Base-by-base conservation (phyloP, 306 rosid genomes). In the Leucaena leucocephala region DNA sequence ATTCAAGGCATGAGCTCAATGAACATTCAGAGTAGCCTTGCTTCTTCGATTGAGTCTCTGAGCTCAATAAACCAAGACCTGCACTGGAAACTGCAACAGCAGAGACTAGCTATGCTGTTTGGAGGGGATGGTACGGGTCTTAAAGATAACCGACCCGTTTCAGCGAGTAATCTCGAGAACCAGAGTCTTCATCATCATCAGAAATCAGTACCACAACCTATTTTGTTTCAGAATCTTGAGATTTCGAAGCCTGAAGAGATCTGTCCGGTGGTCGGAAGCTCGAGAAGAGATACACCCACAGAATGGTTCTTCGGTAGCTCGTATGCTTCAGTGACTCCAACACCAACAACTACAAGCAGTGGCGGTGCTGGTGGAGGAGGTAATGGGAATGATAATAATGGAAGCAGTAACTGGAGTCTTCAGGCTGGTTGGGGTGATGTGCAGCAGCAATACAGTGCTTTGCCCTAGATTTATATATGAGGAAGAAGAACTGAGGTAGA, bases 51-150 rank as follows among this genome's bases (percentile, higher is more conserved):
- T 55, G 98, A 95, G 66, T 95, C 98, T 1, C 82, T 95, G 85
- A 95, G 98, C 68, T 91, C 91, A 11, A 84, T 95, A 35, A 95
- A 95, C 86, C 98, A 92, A 82, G 97, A 95, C 89, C 91, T 95
- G 82, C 98, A 95, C 90, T 91, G 94, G 95, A 95, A 90, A 81
- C 73, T 95, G 7, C 98, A 95, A 81, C 98, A 95, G 81, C 98
- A 91, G 77, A 67, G 98, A 34, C 83, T 95, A 33, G 81, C 95
- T n/a, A 80, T 76, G 93, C 62, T 94, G 35, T 87, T 89, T 48
- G 92, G 91, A 12, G 87, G 79, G 2, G 87, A 84, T 13, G 72
- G 39, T 52, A 14, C 7, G 46, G 8, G 44, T 35, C 84, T 74
- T 21, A 87, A 78, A 67, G 85, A 81, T 11, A 44, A 27, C 19